phyloP scores from a whole-genome alignment of 2,329 filamentous ascomycete species.

The Alternaria solani region DNA sequence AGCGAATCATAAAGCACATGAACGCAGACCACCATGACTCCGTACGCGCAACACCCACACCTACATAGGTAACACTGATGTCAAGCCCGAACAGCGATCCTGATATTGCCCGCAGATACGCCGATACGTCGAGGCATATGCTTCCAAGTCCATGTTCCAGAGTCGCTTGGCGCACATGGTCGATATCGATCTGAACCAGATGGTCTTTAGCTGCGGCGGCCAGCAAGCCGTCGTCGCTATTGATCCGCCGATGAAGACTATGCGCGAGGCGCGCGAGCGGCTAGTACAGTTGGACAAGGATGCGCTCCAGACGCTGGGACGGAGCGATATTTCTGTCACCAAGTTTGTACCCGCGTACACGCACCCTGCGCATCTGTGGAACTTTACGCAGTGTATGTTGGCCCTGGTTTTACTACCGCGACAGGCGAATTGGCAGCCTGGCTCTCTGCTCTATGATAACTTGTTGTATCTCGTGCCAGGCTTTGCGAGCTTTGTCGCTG shows the following conservation, averaged over 20 bases:
- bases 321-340: constrained; percentile 64
- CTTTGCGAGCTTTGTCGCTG: constrained; percentile 66
- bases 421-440: constrained; percentile 43
- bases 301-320: constrained; percentile 66
- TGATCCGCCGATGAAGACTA: constrained; percentile 72
- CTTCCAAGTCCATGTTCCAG: constrained; percentile 62
- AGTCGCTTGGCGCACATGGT: constrained; percentile 68
- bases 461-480: constrained; percentile 60
- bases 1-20: constrained; percentile 82
- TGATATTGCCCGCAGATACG: constrained; percentile 57
- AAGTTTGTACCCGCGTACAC: constrained; percentile 61
- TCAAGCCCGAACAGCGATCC: background rate
- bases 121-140: constrained; percentile 80
- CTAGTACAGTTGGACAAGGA: constrained; percentile 76
- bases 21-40: constrained; percentile 81
- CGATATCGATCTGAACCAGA: constrained; percentile 69
- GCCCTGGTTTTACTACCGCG: constrained; percentile 42
- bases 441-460: constrained; percentile 46
- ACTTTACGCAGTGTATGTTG: constrained; percentile 59
- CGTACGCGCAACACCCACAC: constrained; percentile 41
- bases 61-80: background rate
- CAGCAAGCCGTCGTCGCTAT: constrained; percentile 66
- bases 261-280: constrained; percentile 72
- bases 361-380: constrained; percentile 56
- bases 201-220: constrained; percentile 67